phyloP scores from a whole-genome alignment of 169 alveolate genomes.

The Eimeria sp. region DNA sequence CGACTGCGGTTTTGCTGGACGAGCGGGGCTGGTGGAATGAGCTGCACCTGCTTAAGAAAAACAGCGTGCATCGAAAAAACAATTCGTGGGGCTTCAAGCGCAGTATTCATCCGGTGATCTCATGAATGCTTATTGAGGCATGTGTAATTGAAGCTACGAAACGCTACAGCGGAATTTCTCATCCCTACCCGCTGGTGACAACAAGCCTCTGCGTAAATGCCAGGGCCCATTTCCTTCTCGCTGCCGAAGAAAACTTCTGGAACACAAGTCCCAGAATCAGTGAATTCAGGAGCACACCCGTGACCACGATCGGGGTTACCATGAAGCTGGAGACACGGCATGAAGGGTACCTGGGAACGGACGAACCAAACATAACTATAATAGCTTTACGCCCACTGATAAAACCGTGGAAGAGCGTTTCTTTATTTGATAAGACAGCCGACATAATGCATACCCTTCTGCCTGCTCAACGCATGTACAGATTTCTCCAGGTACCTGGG shows the following conservation, averaged over 20 bases:
- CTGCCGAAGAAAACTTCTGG: conserved; percentile 86
- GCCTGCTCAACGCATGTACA: not conserved
- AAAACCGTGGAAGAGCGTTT: not conserved
- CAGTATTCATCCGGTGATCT: not conserved
- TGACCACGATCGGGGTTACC: conserved; percentile 84
- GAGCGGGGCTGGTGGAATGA: not conserved
- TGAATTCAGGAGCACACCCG: conserved; percentile 85
- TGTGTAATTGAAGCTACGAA: not conserved
- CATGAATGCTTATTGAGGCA: not conserved
- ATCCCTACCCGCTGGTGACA: conserved; percentile 57
- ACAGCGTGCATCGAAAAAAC: not conserved
- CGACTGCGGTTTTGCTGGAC: conserved; percentile 6
- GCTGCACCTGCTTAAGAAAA: not conserved
- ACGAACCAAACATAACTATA: not conserved
- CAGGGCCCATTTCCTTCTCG: conserved; percentile 85
- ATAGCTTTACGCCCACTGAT: not conserved
- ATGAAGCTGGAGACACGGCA: conserved; percentile 83
- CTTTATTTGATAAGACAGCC: not conserved
- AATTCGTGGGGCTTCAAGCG: not conserved
- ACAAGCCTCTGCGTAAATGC: conserved; percentile 82
- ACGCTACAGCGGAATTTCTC: not conserved
- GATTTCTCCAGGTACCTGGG: conserved; percentile 76
- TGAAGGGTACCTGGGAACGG: conserved; percentile 77
- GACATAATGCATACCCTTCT: not conserved
- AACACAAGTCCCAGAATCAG: conserved; percentile 86